phyloP scores from a whole-genome alignment of 371 early-diverging fungal genomes.

The Mucor piriformis region DNA sequence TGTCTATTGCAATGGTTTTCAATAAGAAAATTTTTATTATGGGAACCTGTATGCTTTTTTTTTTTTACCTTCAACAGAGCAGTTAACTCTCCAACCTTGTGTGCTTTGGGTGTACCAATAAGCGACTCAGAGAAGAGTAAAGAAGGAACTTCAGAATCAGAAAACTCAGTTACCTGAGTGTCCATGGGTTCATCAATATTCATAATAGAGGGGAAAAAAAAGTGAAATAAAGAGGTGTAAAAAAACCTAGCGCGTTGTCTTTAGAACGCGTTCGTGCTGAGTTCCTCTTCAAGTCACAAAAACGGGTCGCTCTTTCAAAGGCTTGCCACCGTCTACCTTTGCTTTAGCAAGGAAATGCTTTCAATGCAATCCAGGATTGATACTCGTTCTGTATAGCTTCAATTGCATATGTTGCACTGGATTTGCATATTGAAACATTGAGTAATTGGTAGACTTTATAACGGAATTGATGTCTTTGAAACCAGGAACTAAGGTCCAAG shows the following conservation, averaged over 20 bases:
- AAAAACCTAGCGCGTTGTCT: neutral
- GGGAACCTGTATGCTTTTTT: neutral
- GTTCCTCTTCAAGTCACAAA: neutral
- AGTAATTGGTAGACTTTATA: too few species aligned
- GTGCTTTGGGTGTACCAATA: conserved; percentile 14
- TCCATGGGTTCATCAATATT: conserved; percentile 36
- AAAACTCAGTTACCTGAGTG: conserved; percentile 19
- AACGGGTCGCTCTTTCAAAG: neutral
- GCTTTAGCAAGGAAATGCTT: too few species aligned
- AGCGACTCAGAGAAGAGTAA: conserved; percentile 15
- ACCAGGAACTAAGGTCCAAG: too few species aligned
- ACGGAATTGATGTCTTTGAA: too few species aligned
- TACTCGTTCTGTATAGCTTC: too few species aligned
- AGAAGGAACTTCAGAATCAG: conserved; percentile 12
- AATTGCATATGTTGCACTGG: too few species aligned
- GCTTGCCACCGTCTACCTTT: too few species aligned
- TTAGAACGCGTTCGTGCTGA: conserved; percentile 1
- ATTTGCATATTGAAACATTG: too few species aligned
- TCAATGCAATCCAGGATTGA: too few species aligned
- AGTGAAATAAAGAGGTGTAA: neutral
- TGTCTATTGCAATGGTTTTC: conserved; percentile 15
- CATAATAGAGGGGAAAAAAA: conserved; percentile 11
- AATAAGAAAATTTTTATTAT: neutral
- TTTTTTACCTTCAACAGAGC: conserved; percentile 21
- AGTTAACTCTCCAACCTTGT: conserved; percentile 23